Percentiles rank a stretch among this genome's conserved stretches.
These are phyloP conservation scores for Phaeosphaeria sp. DNA, from an alignment of 2,329 filamentous ascomycete species.

Conservation along the genomic window DNA sequence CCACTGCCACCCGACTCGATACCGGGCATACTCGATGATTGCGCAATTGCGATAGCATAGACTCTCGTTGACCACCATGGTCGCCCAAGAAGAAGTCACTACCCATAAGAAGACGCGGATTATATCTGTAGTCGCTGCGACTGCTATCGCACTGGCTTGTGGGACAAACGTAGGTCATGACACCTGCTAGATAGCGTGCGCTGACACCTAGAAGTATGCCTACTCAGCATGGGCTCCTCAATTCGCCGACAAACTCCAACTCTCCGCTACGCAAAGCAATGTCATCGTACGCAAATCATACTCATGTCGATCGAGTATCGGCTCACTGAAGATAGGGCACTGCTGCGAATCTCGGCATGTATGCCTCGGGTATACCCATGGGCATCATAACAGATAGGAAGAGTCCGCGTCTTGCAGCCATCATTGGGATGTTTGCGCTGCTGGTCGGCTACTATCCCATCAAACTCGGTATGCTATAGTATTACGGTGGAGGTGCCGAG, in stretches of 20 bases:
- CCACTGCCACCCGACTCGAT: constrained; percentile 8
- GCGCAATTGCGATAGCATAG: constrained; percentile 18
- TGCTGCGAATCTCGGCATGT: constrained; percentile 92
- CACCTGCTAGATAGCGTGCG: background rate
- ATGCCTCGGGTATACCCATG: constrained; percentile 85
- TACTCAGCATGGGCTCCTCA: constrained; percentile 98
- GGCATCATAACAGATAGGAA: constrained; percentile 85
- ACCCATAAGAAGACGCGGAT: constrained; percentile 70
- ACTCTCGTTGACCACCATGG: constrained; percentile 27
- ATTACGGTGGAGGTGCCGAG: background rate
- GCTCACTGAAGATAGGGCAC: constrained; percentile 55
- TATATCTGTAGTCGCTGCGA: constrained; percentile 84
- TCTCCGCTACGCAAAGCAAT: constrained; percentile 93
- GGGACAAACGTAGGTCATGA: constrained; percentile 79
- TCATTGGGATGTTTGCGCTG: constrained; percentile 76
- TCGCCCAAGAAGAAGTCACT: constrained; percentile 36
- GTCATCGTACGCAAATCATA: constrained; percentile 69
- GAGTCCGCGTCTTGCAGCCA: constrained; percentile 79
- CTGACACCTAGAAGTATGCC: constrained; percentile 73
- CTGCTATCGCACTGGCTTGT: constrained; percentile 83
- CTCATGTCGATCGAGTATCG: background rate
- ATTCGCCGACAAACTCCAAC: constrained; percentile 83
- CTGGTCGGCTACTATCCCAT: constrained; percentile 86
- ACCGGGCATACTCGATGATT: constrained; percentile 27
- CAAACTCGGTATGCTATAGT: constrained; percentile 57